A percentile compares a stretch with the other conserved stretches of the same genome.
Evolutionary conservation across 768 basidiomycete genomes (phyloP).

Genomic region (Boletus reticuloceps): DNA sequence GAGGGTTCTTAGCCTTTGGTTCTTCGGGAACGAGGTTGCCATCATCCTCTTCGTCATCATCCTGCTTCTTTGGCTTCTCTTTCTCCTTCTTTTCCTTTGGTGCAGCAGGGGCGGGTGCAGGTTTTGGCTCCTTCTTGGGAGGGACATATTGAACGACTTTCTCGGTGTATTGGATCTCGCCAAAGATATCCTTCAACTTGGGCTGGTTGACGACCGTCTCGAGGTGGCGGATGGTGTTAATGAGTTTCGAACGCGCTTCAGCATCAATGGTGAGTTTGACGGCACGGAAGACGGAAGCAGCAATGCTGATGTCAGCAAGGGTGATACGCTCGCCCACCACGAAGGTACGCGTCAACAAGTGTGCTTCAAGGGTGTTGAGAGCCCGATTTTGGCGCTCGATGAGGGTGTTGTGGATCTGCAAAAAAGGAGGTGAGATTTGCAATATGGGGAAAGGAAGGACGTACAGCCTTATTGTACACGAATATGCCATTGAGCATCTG

Average conservation of each 20-base stretch:
- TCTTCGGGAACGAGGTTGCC: conserved; percentile 69
- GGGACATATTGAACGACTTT: conserved; percentile 70
- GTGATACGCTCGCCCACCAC: conserved; percentile 94
- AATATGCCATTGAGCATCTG: conserved; percentile 46
- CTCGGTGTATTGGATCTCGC: conserved; percentile 57
- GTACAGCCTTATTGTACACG: conserved; percentile 82
- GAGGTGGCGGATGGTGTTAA: conserved; percentile 79
- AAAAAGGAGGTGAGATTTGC: neutral
- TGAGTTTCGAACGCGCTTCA: conserved; percentile 57
- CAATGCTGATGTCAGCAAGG: conserved; percentile 80
- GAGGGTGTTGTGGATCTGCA: conserved; percentile 56
- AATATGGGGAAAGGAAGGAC: conserved; percentile 24
- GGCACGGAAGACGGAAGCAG: conserved; percentile 53
- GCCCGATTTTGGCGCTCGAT: conserved; percentile 53
- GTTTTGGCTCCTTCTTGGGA: conserved; percentile 66
- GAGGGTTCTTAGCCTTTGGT: conserved; percentile 93
- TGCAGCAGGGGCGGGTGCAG: conserved; percentile 38
- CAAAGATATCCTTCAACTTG: conserved; percentile 64
- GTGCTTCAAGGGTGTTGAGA: conserved; percentile 66
- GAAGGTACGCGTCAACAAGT: conserved; percentile 80
- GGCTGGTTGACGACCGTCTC: conserved; percentile 90
- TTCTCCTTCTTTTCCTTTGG: conserved; percentile 63
- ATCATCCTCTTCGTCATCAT: conserved; percentile 73
- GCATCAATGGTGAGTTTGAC: conserved; percentile 64
- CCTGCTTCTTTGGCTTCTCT: conserved; percentile 55